Evolutionary conservation across 1,139 yeast species (phyloP).

Genomic region (Yamadazyma spencermartinsiae): DNA sequence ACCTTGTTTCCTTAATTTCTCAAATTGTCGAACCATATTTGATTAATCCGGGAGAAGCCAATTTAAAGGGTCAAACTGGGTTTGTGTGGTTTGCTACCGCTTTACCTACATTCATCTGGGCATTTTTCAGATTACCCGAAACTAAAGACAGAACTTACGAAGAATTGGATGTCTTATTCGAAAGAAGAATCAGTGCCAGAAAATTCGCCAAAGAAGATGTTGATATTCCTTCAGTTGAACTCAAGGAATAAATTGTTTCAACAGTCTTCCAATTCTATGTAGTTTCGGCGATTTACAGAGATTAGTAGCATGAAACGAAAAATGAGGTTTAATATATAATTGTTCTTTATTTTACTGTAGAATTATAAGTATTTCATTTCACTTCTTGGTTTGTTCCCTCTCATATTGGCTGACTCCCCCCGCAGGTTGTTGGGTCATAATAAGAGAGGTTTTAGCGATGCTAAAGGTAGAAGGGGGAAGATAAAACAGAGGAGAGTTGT

Average conservation of each 20-base stretch:
- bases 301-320: background rate
- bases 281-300: background rate
- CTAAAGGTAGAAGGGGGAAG: too few relatives aligned
- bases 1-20: slow-evolving; percentile 20
- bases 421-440: too few relatives aligned
- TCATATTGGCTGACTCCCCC: too few relatives aligned
- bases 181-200: slow-evolving; percentile 21
- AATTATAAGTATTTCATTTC: too few relatives aligned
- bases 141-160: slow-evolving; percentile 24
- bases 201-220: slow-evolving; percentile 17
- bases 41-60: slow-evolving; percentile 24
- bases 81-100: slow-evolving; percentile 44
- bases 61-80: slow-evolving; percentile 26
- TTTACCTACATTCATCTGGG: slow-evolving; percentile 24
- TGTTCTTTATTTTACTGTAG: too few relatives aligned
- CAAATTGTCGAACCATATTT: slow-evolving; percentile 25
- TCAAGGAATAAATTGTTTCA: slow-evolving; percentile 2
- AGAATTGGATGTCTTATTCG: slow-evolving; percentile 27
- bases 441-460: too few relatives aligned
- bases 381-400: too few relatives aligned
- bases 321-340: too few relatives aligned
- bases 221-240: slow-evolving; percentile 10
- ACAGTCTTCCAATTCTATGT: too few relatives aligned
- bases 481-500: too few relatives aligned
- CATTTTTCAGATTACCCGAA: slow-evolving; percentile 25